phyloP scores from a whole-genome alignment of 345 rosid genomes.

The Euphorbia lathyris region DNA sequence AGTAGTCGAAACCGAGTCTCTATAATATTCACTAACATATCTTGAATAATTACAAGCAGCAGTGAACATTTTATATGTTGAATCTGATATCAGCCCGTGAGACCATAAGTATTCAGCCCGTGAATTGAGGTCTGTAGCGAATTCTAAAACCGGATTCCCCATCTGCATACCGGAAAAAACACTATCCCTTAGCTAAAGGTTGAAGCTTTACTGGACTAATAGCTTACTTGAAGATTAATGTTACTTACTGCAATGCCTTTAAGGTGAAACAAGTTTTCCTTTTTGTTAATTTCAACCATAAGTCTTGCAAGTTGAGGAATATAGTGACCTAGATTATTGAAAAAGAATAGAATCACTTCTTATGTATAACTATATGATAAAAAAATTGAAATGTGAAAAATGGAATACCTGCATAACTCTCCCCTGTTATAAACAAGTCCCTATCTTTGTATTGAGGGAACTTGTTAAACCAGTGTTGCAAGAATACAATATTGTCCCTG shows the following conservation, averaged over 20 bases:
- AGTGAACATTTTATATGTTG: conserved; percentile 81
- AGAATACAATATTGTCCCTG: conserved; percentile 85
- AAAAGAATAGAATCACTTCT: background rate
- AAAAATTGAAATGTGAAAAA: conserved; percentile 11
- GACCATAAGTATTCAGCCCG: conserved; percentile 98
- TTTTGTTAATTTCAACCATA: conserved; percentile 67
- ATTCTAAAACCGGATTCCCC: conserved; percentile 91
- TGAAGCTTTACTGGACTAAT: background rate
- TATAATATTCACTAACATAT: conserved; percentile 81
- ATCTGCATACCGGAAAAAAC: conserved; percentile 47
- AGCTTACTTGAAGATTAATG: background rate
- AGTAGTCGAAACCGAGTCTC: conserved; percentile 64
- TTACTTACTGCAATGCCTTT: conserved; percentile 86
- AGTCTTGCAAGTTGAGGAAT: conserved; percentile 87
- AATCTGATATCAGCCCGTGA: conserved; percentile 88
- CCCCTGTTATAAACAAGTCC: conserved; percentile 82
- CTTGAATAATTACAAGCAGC: conserved; percentile 85
- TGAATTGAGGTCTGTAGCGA: conserved; percentile 83
- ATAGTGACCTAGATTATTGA: conserved; percentile 61
- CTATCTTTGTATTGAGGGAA: conserved; percentile 82
- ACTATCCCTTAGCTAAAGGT: too few species aligned
- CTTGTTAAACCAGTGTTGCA: conserved; percentile 78
- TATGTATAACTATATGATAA: background rate
- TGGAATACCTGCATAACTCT: conserved; percentile 89
- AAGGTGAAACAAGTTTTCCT: conserved; percentile 63